Percentiles rank a stretch among this genome's conserved stretches.
These are phyloP conservation scores for Syzygium oleosum DNA, from an alignment of 345 rosid genomes.

Conservation along the genomic window DNA sequence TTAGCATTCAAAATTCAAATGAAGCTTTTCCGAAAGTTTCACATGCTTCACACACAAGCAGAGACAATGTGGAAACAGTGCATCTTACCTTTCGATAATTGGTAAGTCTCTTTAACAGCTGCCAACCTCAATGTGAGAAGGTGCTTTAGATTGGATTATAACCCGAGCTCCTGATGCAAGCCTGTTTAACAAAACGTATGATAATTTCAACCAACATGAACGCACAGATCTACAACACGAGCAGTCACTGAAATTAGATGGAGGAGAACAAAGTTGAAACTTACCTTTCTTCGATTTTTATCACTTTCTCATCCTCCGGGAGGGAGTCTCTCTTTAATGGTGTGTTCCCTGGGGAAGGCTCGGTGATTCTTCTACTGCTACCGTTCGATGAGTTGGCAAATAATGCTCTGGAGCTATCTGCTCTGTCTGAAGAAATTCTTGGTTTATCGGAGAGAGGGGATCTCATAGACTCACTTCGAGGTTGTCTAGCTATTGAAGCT, in stretches of 20 bases:
- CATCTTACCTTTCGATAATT: neutral
- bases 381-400: conserved; percentile 16
- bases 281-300: conserved; percentile 91
- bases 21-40: neutral
- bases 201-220: neutral
- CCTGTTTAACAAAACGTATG: conserved; percentile 35
- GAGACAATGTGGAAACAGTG: neutral
- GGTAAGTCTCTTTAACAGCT: conserved; percentile 13
- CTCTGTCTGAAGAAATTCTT: conserved; percentile 44
- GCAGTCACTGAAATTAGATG: neutral
- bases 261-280: conserved; percentile 11
- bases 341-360: conserved; percentile 22
- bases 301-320: conserved; percentile 63
- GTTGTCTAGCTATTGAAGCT: conserved; percentile 55
- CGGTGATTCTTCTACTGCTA: conserved; percentile 50
- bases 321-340: conserved; percentile 45
- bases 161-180: conserved; percentile 99
- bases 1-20: conserved; percentile 2
- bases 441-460: conserved; percentile 62
- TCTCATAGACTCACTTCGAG: conserved; percentile 51
- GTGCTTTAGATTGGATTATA: conserved; percentile 72
- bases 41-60: neutral
- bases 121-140: conserved; percentile 21
- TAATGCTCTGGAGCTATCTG: conserved; percentile 15
- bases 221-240: neutral